Evolutionary conservation across 164 flowering plant genomes (phyloP).

Genomic region (Piper longum): DNA sequence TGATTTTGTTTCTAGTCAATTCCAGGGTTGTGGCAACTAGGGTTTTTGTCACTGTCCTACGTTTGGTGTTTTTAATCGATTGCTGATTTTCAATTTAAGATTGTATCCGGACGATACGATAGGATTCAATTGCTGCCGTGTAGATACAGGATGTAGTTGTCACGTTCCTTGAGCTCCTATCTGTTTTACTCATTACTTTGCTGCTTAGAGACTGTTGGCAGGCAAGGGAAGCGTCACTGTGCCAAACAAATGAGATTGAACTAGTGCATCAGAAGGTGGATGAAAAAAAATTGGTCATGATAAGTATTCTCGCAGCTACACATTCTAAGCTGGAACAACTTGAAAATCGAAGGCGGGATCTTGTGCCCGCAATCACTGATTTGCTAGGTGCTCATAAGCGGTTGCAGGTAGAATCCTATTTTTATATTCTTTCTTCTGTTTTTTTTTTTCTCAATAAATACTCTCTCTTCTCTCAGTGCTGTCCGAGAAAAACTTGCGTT

Average conservation of each 20-base stretch:
- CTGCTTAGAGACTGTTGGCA: conserved; percentile 43
- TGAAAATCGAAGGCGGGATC: conserved; percentile 45
- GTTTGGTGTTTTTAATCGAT: too few relatives aligned
- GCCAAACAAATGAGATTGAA: conserved; percentile 58
- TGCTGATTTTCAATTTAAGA: too few relatives aligned
- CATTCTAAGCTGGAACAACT: conserved; percentile 38
- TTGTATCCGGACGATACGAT: not conserved
- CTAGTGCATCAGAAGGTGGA: conserved; percentile 57
- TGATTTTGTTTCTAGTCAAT: too few relatives aligned
- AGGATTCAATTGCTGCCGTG: not conserved
- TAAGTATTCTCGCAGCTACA: conserved; percentile 30
- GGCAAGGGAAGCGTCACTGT: conserved; percentile 53
- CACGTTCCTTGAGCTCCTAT: conserved; percentile 5
- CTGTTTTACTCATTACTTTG: conserved; percentile 25
- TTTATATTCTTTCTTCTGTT: too few relatives aligned
- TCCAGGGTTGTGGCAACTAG: too few relatives aligned
- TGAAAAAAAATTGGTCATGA: conserved; percentile 38
- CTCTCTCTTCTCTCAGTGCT: too few relatives aligned
- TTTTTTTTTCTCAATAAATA: too few relatives aligned
- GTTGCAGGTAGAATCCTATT: conserved; percentile 39
- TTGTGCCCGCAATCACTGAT: conserved; percentile 36
- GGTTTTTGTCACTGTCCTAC: too few relatives aligned
- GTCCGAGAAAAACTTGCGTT: too few relatives aligned
- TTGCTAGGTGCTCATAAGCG: conserved; percentile 43
- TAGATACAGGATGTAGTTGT: not conserved